Evolutionary conservation across 2,329 filamentous ascomycete species (phyloP).

Genomic region (Exophiala sideris): DNA sequence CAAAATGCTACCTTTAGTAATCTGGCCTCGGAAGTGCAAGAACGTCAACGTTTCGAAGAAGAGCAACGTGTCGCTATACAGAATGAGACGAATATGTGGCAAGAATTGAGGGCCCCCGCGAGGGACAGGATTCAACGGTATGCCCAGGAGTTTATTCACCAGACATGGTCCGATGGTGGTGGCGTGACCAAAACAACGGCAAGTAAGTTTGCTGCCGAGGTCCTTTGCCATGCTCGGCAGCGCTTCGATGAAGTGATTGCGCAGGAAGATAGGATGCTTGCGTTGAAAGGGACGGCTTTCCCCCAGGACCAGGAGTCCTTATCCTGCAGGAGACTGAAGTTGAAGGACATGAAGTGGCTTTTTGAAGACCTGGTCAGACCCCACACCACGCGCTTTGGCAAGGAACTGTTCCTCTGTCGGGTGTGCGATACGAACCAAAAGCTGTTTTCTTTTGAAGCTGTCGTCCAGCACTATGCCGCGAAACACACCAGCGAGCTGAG

Average conservation of each 20-base stretch:
- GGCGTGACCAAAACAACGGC: constrained; percentile 62
- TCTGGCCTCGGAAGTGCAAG: constrained; percentile 41
- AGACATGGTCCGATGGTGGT: constrained; percentile 62
- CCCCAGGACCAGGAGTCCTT: constrained; percentile 52
- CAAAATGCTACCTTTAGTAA: constrained; percentile 33
- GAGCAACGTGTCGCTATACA: constrained; percentile 55
- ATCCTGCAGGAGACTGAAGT: constrained; percentile 55
- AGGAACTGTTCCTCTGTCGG: constrained; percentile 73
- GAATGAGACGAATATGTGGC: constrained; percentile 65
- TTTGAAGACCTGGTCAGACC: constrained; percentile 74
- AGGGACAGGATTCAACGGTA: constrained; percentile 62
- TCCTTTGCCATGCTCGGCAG: constrained; percentile 64
- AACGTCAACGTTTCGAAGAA: constrained; percentile 47
- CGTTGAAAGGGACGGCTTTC: constrained; percentile 35
- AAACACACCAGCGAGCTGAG: constrained; percentile 73
- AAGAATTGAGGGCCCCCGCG: constrained; percentile 65
- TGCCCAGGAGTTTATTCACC: constrained; percentile 67
- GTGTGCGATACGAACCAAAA: constrained; percentile 63
- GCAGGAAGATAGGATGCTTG: constrained; percentile 53
- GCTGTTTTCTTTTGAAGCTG: constrained; percentile 71
- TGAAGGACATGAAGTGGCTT: constrained; percentile 85
- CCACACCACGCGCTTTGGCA: constrained; percentile 62
- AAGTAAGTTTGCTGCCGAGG: constrained; percentile 67
- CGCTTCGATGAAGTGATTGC: constrained; percentile 63
- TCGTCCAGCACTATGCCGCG: constrained; percentile 78